Base-by-base conservation (phyloP, 1,284 basidiomycete species). In the Malassezia equina region DNA sequence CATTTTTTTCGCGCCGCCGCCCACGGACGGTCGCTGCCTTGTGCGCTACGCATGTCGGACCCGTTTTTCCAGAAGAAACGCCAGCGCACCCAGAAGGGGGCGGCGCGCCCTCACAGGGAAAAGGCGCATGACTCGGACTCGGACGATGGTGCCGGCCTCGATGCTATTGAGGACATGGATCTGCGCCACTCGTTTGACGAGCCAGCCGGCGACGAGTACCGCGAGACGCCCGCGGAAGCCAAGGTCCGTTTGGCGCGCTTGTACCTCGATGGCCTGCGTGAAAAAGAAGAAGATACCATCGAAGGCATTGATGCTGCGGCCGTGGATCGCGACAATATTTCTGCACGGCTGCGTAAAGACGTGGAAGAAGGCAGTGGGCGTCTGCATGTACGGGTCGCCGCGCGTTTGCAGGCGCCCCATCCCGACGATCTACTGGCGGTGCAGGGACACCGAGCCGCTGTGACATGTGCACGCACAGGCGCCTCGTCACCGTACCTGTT, bases 171-270 rank as follows among this genome's bases (percentile, higher is more conserved):
- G 28, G 65, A 66, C 17, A 62, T 71, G 63, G 67, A 73, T 36
- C 57, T 73, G 5, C 42, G 48, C 9, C 68, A 71, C 51, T 43
- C 39, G 19, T 70, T 65, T 46, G 57, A 62, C 47, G 69, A 69
- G 17, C 63, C 64, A 4, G 49, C 31, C 7, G 69, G 64, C 39
- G 63, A 61, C 3, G 62, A 63, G 19, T 58, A 57, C 2, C 60
- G 55, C 29, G 77, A 98, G 78, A 96, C 91, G 1, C 89, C 90
- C 0, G 90, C 90, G 0, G 85, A 93, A 79, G 96, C 98, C 76
- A 78, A 93, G 55, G 79, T 98, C 11, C 78, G 94, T 55, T 77
- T 98, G 24, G 91, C 93, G 3, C 86, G 89, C 73, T 77, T 91
- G 61, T 96, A 98, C 76, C 77, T 99, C 42, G 84, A 90, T 55